phyloP scores from a whole-genome alignment of 257 asterid species.

The Ajuga chamaepitys region DNA sequence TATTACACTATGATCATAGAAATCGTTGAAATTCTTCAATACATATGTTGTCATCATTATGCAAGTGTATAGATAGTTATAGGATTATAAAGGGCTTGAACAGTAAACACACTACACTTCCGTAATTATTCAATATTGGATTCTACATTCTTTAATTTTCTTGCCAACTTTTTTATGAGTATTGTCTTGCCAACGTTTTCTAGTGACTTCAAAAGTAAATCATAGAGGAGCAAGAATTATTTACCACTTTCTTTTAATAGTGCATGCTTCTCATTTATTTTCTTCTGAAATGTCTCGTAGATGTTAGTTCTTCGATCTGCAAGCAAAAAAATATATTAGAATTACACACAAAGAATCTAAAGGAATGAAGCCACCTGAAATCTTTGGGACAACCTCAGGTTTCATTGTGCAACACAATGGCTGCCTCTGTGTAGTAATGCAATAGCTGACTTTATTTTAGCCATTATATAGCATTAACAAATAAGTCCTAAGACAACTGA shows the following conservation, averaged over 20 bases:
- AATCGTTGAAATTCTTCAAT: background rate
- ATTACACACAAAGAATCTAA: constrained; percentile 1
- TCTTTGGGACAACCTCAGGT: background rate
- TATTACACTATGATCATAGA: background rate
- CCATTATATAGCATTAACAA: background rate
- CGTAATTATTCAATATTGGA: background rate
- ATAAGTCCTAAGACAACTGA: background rate
- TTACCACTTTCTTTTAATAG: constrained; percentile 84
- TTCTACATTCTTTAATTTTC: background rate
- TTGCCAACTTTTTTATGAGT: background rate
- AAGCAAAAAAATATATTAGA: constrained; percentile 19
- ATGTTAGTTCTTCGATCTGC: constrained; percentile 79
- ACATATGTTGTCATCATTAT: constrained; percentile 1
- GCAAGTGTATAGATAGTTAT: background rate
- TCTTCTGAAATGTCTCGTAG: constrained; percentile 79
- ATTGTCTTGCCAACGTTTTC: background rate
- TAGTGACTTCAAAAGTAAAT: background rate
- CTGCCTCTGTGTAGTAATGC: background rate
- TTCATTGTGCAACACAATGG: constrained; percentile 11
- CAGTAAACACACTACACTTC: background rate
- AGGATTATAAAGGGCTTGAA: background rate
- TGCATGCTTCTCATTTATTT: constrained; percentile 71
- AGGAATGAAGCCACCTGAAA: background rate
- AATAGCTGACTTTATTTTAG: background rate
- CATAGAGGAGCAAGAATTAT: constrained; percentile 8